A percentile compares a stretch with the other conserved stretches of the same genome.
phyloP scores from a whole-genome alignment of 305 asterid genomes.

The Stenogyne calaminthoides region DNA sequence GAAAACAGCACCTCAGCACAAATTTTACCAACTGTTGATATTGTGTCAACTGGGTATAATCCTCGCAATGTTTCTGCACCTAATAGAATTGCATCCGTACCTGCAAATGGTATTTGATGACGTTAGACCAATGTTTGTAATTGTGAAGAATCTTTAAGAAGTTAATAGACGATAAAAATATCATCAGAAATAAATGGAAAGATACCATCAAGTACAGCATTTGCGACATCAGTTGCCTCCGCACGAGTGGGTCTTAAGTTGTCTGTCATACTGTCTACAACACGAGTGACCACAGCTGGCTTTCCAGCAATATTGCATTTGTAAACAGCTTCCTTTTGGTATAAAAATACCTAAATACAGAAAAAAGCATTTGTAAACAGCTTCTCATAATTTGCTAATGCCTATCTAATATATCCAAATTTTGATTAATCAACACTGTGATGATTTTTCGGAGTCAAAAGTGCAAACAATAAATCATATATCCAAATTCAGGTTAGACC shows the following conservation, averaged over 20 bases:
- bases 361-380: background rate
- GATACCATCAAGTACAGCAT: slow-evolving; percentile 85
- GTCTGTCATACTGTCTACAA: slow-evolving; percentile 95
- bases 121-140: background rate
- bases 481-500: slow-evolving; percentile 41
- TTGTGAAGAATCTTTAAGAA: slow-evolving; percentile 6
- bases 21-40: slow-evolving; percentile 77
- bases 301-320: slow-evolving; percentile 95
- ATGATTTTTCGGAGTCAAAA: background rate
- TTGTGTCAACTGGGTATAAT: slow-evolving; percentile 75
- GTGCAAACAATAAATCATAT: background rate
- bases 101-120: slow-evolving; percentile 35
- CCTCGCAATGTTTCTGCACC: slow-evolving; percentile 95
- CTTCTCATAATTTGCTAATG: background rate
- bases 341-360: slow-evolving; percentile 67
- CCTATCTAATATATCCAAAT: background rate
- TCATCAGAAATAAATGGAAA: slow-evolving; percentile 19
- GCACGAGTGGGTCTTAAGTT: slow-evolving; percentile 96
- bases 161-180: slow-evolving; percentile 16
- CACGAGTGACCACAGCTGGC: slow-evolving; percentile 93
- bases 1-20: slow-evolving; percentile 73
- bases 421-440: background rate
- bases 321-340: slow-evolving; percentile 83
- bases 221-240: slow-evolving; percentile 97
- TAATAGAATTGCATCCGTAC: slow-evolving; percentile 85